These are phyloP conservation scores for Cyclotella distinguenda DNA, from an alignment of 108 stramenopile species.

Conservation along the genomic window DNA sequence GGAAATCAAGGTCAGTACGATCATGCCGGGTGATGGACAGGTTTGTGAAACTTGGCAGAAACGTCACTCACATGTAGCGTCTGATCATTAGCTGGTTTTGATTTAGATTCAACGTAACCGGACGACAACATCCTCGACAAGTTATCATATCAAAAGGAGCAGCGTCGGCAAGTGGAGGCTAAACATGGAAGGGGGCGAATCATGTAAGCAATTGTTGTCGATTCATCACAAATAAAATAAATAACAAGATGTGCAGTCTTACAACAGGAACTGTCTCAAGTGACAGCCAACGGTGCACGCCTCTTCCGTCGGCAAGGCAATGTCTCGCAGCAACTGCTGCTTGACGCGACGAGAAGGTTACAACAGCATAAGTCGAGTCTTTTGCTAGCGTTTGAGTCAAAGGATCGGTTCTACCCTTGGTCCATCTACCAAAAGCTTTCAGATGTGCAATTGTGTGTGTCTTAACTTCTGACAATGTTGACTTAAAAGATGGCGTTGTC, in stretches of 20 bases:
- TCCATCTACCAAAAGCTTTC: slow-evolving; percentile 38
- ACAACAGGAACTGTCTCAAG: slow-evolving; percentile 59
- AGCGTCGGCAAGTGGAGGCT: slow-evolving; percentile 85
- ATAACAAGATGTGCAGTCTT: neutral
- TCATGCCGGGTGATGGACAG: too few relatives aligned
- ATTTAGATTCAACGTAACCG: slow-evolving; percentile 81
- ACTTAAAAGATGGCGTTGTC: slow-evolving; percentile 36
- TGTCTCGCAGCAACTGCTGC: slow-evolving; percentile 85
- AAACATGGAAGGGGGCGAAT: neutral
- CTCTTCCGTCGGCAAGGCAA: slow-evolving; percentile 81
- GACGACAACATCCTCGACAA: slow-evolving; percentile 84
- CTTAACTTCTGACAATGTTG: slow-evolving; percentile 1
- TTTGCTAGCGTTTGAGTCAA: slow-evolving; percentile 46
- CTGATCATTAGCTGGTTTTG: slow-evolving; percentile 70
- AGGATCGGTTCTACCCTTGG: slow-evolving; percentile 33
- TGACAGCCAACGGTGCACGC: slow-evolving; percentile 66
- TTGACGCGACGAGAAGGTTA: slow-evolving; percentile 86
- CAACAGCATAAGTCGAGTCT: slow-evolving; percentile 84
- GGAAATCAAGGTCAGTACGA: too few relatives aligned
- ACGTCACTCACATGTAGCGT: slow-evolving; percentile 52
- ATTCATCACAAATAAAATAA: neutral
- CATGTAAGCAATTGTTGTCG: neutral
- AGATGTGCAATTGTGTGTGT: slow-evolving; percentile 13
- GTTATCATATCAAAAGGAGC: slow-evolving; percentile 67
- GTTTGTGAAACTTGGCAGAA: neutral